Evolutionary conservation across 2,329 filamentous ascomycete species (phyloP), one percentile per base, ranked within the genome.

Genomic region (Calonectria pseudoreteaudii): DNA sequence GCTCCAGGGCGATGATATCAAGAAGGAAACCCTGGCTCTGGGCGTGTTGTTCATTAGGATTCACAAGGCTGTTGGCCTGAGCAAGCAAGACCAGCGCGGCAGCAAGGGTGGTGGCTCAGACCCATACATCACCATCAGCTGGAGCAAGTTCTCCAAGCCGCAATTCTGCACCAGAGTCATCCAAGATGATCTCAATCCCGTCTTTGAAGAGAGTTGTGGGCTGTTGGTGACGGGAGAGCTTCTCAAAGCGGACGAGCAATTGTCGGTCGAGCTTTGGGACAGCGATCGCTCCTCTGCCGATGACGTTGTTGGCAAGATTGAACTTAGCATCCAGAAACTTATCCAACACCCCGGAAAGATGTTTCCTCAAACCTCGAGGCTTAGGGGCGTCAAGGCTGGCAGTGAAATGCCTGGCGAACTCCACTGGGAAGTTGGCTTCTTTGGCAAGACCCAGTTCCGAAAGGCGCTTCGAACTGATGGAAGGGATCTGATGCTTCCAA

Each of bases 101-200:
- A 96, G 93, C 80, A 90, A 93, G 67, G 94, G 95, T 23, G 96
- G 97, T 41, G 96, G 96, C 56, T 97, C 94, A 66, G 97, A 99
- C 79, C 95, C 96, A 0, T 98, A 98, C 84, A 97, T 98, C 82
- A 98, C 96, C 38, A 90, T 98, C 44, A 93, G 94, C 50, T 98
- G 97, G 87, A 97, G 95, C 80, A 98, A 98, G 84, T 98, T 98
- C 79, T 94, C 94, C 71, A 99, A 99, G 86, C 96, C 96, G 2
- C 97, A 98, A 91, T 98, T 98, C 85, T 98, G 96, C 84, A 98
- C 97, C 1, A 93, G 97, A 62, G 96, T 98, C 66, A 98, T 98
- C 76, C 95, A 96, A 67, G 96, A 98, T 81, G 94, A 98, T 78
- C 89, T 98, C 69, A 98, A 98, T 81, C 97, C 97, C 0, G 89